Conservation (phyloP, 257 asterid genomes). For the Apocynum venetum region DNA sequence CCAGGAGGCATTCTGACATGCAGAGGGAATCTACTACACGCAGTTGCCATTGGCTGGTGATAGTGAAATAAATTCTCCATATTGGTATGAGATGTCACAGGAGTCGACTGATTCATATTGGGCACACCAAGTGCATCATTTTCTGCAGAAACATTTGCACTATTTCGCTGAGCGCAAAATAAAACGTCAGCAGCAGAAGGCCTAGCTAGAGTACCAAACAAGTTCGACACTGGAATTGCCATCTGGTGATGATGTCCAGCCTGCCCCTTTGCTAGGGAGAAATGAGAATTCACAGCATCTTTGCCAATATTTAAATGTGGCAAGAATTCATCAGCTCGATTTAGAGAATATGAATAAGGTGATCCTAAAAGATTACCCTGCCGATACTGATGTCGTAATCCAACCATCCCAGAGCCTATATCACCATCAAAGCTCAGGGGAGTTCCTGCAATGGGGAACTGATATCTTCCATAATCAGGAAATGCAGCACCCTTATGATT, state of each 20-base stretch:
- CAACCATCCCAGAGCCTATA: constrained; percentile 27
- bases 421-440: constrained; percentile 32
- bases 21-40: constrained; percentile 32
- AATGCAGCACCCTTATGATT: constrained; percentile 21
- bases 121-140: constrained; percentile 27
- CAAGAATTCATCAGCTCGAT: constrained; percentile 25
- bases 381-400: constrained; percentile 31
- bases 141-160: constrained; percentile 30
- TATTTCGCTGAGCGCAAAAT: constrained; percentile 27
- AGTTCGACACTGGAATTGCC: constrained; percentile 33
- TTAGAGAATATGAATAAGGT: constrained; percentile 20
- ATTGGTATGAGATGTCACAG: constrained; percentile 18
- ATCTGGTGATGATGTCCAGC: constrained; percentile 25
- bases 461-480: constrained; percentile 33
- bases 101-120: constrained; percentile 30
- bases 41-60: constrained; percentile 26
- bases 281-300: constrained; percentile 28
- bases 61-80: constrained; percentile 28
- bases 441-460: constrained; percentile 27
- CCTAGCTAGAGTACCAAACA: constrained; percentile 26
- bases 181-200: constrained; percentile 27
- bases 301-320: constrained; percentile 29
- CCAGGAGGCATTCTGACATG: constrained; percentile 33
- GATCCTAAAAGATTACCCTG: constrained; percentile 28
- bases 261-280: constrained; percentile 23